Percentiles rank a stretch among this genome's conserved stretches.
Conservation (phyloP, 2,329 filamentous ascomycete species). For the Paraconiothyrium brasiliense region DNA sequence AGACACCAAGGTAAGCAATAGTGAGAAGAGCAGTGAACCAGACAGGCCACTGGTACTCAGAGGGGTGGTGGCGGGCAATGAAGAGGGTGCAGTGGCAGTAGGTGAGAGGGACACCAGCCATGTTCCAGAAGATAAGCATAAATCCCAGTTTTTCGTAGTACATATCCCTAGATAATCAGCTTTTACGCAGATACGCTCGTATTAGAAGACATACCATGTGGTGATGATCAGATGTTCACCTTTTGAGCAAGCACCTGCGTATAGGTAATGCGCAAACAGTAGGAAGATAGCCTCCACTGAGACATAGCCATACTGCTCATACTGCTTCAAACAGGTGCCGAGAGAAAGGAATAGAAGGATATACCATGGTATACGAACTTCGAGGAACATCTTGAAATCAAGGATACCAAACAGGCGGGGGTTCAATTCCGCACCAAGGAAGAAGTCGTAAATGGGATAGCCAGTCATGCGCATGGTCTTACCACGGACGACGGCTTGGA, state of each 20-base stretch:
- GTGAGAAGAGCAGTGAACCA: conserved; percentile 72
- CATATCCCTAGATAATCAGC: conserved; percentile 72
- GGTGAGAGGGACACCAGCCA: conserved; percentile 87
- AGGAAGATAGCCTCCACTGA: conserved; percentile 86
- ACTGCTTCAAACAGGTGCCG: conserved; percentile 81
- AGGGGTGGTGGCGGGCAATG: conserved; percentile 82
- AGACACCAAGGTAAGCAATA: conserved; percentile 78
- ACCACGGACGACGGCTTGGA: conserved; percentile 82
- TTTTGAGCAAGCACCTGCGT: conserved; percentile 91
- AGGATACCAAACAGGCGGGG: conserved; percentile 84
- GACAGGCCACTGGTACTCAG: conserved; percentile 79
- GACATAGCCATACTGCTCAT: conserved; percentile 85
- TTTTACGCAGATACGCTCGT: background rate
- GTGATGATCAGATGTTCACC: conserved; percentile 90
- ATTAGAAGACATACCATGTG: conserved; percentile 68
- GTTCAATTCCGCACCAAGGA: conserved; percentile 89
- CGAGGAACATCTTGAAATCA: conserved; percentile 96
- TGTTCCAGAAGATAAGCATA: conserved; percentile 98
- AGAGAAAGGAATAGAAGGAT: conserved; percentile 83
- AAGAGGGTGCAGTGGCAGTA: conserved; percentile 96
- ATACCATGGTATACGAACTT: conserved; percentile 92
- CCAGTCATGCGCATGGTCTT: conserved; percentile 93
- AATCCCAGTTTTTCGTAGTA: conserved; percentile 98
- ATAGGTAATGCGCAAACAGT: conserved; percentile 88
- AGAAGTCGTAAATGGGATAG: conserved; percentile 83